Base-by-base conservation (phyloP, 352 stramenopile species). In the Globisporangium viniferum region DNA sequence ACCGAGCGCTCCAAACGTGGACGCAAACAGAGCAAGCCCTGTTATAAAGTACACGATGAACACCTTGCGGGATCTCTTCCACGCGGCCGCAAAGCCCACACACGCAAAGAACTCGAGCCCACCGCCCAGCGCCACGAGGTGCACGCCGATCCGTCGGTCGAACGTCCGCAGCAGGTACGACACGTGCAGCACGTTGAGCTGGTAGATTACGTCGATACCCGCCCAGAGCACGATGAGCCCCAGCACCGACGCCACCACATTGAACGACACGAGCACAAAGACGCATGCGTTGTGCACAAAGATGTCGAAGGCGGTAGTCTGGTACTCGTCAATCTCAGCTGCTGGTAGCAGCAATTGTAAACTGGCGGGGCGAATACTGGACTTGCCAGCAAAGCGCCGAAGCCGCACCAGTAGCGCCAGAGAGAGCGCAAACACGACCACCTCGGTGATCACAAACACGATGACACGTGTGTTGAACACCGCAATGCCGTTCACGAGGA, bases 171-270 rank as follows among this genome's bases (percentile, higher is more conserved):
- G 57, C 31, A 91, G 33, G 31, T 81, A 80, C 54, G 86, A 88
- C 1, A 91, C 57, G 56, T 90, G 82, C 15, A 92, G 71, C 35
- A 94, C 75, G 59, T 91, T 93, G 51, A 91, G 74, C 35, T 90
- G 71, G 15, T 84, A 85, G 49, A 91, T 69, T 0, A 77, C 69
- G 60, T 93, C 86, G 14, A 90, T 15, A 2, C 84, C 84, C 1
- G 84, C 72, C 58, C 74, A 73, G 36, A 88, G 51, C 2, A 86
- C 62, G 4, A 79, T 53, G 36, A 84, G 35, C 0, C 76, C 79
- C 8, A 71, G 59, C 24, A 77, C 69, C 18, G 66, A 70, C 15
- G 59, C 73, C 15, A 27, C 20, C 0, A 78, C 12, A 41, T 69
- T 80, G 22, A 79, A 51, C 3, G 80, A 15, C 8, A 72, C 24